A percentile compares a stretch with the other conserved stretches of the same genome.
These are phyloP conservation scores for Chaetomium sp. DNA, from an alignment of 2,329 filamentous ascomycete species.

Conservation along the genomic window DNA sequence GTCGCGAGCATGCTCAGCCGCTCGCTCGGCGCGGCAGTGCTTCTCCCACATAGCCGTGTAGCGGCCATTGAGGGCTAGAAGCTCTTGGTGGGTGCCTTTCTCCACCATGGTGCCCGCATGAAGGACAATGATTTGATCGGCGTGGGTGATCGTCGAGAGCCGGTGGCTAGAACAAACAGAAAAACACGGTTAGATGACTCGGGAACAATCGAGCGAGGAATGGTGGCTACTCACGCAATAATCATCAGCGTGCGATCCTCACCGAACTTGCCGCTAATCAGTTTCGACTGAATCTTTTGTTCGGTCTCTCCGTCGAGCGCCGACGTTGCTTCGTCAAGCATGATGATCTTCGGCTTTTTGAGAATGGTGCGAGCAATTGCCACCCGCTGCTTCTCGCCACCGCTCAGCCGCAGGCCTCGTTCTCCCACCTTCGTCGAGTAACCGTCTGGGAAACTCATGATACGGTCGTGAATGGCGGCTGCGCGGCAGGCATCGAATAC, in stretches of 20 bases:
- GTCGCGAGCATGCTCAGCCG: conserved; percentile 51
- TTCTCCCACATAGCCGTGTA: conserved; percentile 87
- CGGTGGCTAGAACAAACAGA: conserved; percentile 53
- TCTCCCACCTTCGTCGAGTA: conserved; percentile 49
- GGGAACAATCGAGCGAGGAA: too few relatives aligned
- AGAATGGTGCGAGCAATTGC: conserved; percentile 60
- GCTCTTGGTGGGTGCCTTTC: conserved; percentile 69
- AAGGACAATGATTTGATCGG: conserved; percentile 77
- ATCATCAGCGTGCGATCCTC: conserved; percentile 87
- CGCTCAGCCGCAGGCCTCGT: conserved; percentile 47
- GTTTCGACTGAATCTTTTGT: conserved; percentile 55
- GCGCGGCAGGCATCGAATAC: conserved; percentile 45
- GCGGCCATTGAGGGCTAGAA: conserved; percentile 62
- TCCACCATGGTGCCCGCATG: conserved; percentile 72
- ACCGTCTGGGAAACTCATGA: conserved; percentile 46
- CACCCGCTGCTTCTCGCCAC: conserved; percentile 54
- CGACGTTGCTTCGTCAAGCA: conserved; percentile 67
- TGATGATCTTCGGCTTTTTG: conserved; percentile 62
- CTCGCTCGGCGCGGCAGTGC: conserved; percentile 72
- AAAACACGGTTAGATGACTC: background rate
- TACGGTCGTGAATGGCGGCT: conserved; percentile 50
- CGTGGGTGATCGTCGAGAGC: conserved; percentile 76
- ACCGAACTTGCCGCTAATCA: conserved; percentile 62
- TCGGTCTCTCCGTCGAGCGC: conserved; percentile 60
- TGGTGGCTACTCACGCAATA: conserved; percentile 63